Evolutionary conservation across 148 eudicot genomes (phyloP).

Genomic region (Dianthus caryophyllus): DNA sequence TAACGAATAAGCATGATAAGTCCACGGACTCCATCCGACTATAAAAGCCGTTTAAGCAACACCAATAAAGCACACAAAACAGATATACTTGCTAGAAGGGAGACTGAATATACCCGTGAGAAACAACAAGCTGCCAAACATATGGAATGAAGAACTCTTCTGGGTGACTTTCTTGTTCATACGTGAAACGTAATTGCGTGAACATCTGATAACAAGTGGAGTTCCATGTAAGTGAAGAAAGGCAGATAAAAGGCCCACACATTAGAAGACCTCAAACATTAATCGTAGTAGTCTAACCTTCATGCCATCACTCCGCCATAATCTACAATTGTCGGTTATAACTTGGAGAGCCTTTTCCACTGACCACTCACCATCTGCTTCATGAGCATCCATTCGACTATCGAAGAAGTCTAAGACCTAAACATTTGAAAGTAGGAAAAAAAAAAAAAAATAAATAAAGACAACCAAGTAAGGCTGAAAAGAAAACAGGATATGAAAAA

Average conservation of each 20-base stretch:
- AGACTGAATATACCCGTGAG: slow-evolving; percentile 49
- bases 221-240: not conserved
- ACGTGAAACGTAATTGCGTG: slow-evolving; percentile 78
- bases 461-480: not conserved
- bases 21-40: not conserved
- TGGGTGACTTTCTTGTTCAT: slow-evolving; percentile 96
- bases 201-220: slow-evolving; percentile 51
- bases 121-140: slow-evolving; percentile 81
- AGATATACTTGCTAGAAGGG: not conserved
- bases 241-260: not conserved
- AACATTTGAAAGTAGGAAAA: not conserved
- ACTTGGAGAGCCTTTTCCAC: slow-evolving; percentile 91
- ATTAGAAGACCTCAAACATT: not conserved
- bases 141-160: slow-evolving; percentile 97
- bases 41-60: not conserved
- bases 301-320: slow-evolving; percentile 97
- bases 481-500: no score
- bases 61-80: not conserved
- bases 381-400: slow-evolving; percentile 83
- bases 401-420: slow-evolving; percentile 92
- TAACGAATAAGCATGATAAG: not conserved
- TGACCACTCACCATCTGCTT: slow-evolving; percentile 79
- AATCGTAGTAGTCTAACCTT: slow-evolving; percentile 40
- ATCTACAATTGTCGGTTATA: slow-evolving; percentile 62
- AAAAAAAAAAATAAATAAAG: not conserved